These are phyloP conservation scores for Diaporthe velutina DNA, from an alignment of 2,329 filamentous ascomycete genomes.

Conservation along the genomic window DNA sequence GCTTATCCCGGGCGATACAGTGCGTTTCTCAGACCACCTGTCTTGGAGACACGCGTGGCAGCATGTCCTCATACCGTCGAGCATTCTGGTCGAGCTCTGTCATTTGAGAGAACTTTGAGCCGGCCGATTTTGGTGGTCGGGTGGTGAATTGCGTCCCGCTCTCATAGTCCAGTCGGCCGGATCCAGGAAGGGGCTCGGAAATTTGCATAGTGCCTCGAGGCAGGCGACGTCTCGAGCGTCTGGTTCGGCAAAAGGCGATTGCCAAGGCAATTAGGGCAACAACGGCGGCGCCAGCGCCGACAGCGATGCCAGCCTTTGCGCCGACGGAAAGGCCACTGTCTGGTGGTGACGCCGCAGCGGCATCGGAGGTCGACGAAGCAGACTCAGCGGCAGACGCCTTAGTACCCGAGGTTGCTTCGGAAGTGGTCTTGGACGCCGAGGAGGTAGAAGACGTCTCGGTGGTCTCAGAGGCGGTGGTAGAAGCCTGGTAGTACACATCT, in stretches of 20 bases:
- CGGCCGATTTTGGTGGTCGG: slow-evolving; percentile 41
- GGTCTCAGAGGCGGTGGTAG: slow-evolving; percentile 22
- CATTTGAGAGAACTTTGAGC: slow-evolving; percentile 40
- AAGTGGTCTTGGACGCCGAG: slow-evolving; percentile 18
- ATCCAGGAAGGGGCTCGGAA: slow-evolving; percentile 63
- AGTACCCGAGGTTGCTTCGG: slow-evolving; percentile 5
- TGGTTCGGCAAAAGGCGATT: slow-evolving; percentile 55
- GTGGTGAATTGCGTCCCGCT: slow-evolving; percentile 53
- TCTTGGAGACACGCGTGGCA: slow-evolving; percentile 63
- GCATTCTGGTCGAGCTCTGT: slow-evolving; percentile 64
- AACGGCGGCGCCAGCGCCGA: slow-evolving; percentile 58
- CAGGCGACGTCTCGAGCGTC: slow-evolving; percentile 45
- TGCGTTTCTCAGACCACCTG: slow-evolving; percentile 48
- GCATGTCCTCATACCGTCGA: slow-evolving; percentile 70
- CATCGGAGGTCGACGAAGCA: slow-evolving; percentile 39
- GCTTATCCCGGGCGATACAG: slow-evolving; percentile 8
- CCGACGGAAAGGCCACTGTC: slow-evolving; percentile 52
- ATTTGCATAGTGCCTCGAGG: slow-evolving; percentile 55
- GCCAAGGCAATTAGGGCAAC: slow-evolving; percentile 55
- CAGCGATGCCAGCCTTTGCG: slow-evolving; percentile 63
- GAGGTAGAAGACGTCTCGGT: slow-evolving; percentile 22
- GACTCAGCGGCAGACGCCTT: slow-evolving; percentile 7
- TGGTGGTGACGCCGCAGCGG: background rate
- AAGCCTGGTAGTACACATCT: slow-evolving; percentile 17
- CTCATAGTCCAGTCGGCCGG: slow-evolving; percentile 55